These are phyloP conservation scores for Fusarium musae DNA, from an alignment of 2,329 filamentous ascomycete species.

Conservation along the genomic window DNA sequence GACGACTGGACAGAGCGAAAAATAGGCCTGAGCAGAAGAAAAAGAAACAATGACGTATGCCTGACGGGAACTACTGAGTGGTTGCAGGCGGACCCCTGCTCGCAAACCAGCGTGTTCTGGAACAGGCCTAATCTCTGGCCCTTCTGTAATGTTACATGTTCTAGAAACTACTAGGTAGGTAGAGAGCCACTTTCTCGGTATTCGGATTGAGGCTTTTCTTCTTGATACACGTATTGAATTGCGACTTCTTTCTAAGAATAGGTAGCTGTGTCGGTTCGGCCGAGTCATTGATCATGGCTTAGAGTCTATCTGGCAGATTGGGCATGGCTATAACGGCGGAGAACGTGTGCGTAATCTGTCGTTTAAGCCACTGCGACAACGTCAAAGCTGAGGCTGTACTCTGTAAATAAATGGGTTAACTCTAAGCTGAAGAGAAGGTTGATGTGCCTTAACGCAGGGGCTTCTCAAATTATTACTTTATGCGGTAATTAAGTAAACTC, in stretches of 20 bases:
- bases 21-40: not conserved
- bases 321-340: not conserved
- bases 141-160: slow-evolving; percentile 15
- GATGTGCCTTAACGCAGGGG: not conserved
- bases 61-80: slow-evolving; percentile 23
- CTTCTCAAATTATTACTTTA: not conserved
- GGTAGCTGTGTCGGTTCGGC: slow-evolving; percentile 4
- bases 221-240: not conserved
- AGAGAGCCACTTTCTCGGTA: slow-evolving; percentile 3
- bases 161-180: slow-evolving; percentile 14
- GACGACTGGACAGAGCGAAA: not conserved
- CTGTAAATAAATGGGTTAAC: not conserved
- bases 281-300: not conserved
- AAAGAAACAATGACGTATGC: slow-evolving; percentile 35
- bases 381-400: slow-evolving; percentile 1
- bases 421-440: not conserved
- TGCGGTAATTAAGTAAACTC: not conserved
- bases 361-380: not conserved
- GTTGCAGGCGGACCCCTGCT: slow-evolving; percentile 31
- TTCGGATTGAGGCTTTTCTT: slow-evolving; percentile 1
- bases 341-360: not conserved
- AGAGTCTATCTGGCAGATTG: not conserved
- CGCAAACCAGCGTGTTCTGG: slow-evolving; percentile 10
- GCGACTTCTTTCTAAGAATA: slow-evolving; percentile 14
- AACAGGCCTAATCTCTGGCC: slow-evolving; percentile 5